Evolutionary conservation across 345 rosid species (phyloP).

Genomic region (Noccaea caerulescens): DNA sequence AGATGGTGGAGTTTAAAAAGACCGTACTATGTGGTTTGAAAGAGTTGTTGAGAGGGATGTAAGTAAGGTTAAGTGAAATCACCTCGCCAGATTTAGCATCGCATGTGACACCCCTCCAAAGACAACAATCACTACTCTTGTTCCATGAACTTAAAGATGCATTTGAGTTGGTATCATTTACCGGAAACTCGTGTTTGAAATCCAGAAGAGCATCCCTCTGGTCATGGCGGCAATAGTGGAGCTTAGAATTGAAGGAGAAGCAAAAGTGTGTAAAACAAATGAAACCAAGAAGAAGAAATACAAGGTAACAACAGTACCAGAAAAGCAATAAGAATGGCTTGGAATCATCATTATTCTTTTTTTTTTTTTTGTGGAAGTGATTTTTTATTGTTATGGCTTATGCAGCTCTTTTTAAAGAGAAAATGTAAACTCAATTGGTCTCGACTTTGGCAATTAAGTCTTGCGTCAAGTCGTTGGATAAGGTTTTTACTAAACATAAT

Average conservation of each 20-base stretch:
- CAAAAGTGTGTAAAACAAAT: too few relatives aligned
- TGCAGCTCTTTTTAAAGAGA: too few relatives aligned
- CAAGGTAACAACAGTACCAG: too few relatives aligned
- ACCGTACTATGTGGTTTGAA: conserved; percentile 8
- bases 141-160: neutral
- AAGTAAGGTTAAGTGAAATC: neutral
- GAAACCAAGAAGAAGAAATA: too few relatives aligned
- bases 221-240: conserved; percentile 5
- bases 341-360: too few relatives aligned
- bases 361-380: too few relatives aligned
- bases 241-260: neutral
- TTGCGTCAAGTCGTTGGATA: too few relatives aligned
- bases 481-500: too few relatives aligned
- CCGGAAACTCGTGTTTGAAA: conserved; percentile 12
- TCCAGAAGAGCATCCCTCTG: conserved; percentile 28
- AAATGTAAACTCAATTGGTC: too few relatives aligned
- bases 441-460: too few relatives aligned
- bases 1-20: conserved; percentile 1
- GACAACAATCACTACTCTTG: conserved; percentile 13
- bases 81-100: neutral
- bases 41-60: neutral
- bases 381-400: too few relatives aligned
- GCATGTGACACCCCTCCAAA: neutral
- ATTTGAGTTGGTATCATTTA: neutral
- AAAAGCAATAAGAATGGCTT: too few relatives aligned